These are phyloP conservation scores for Clitocybe nebularis DNA, from an alignment of 1,284 basidiomycete species.

Conservation along the genomic window DNA sequence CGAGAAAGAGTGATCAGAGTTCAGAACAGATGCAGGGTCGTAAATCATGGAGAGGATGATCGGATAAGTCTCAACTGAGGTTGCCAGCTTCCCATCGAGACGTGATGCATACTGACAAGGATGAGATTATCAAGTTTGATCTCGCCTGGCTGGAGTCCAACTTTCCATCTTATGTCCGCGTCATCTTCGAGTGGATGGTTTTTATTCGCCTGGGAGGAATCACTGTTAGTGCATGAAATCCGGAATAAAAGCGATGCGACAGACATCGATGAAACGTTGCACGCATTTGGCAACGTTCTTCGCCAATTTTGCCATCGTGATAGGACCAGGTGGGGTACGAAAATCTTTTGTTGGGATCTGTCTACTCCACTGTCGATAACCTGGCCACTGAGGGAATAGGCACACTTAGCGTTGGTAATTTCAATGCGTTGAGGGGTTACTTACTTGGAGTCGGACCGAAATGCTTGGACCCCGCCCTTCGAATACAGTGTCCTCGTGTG, in stretches of 20 bases:
- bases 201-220: slow-evolving; percentile 42
- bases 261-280: slow-evolving; percentile 49
- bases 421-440: slow-evolving; percentile 10
- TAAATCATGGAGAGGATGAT: slow-evolving; percentile 12
- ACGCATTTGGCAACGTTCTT: slow-evolving; percentile 68
- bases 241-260: slow-evolving; percentile 13
- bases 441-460: slow-evolving; percentile 68
- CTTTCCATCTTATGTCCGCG: slow-evolving; percentile 51
- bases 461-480: slow-evolving; percentile 69
- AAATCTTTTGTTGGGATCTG: slow-evolving; percentile 79
- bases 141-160: slow-evolving; percentile 42
- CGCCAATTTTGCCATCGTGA: slow-evolving; percentile 61
- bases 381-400: slow-evolving; percentile 56
- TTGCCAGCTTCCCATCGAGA: slow-evolving; percentile 76
- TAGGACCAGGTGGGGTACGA: slow-evolving; percentile 66
- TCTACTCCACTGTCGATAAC: slow-evolving; percentile 69
- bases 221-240: neutral
- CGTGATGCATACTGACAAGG: slow-evolving; percentile 73
- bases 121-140: slow-evolving; percentile 63
- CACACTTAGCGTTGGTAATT: slow-evolving; percentile 12
- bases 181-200: slow-evolving; percentile 53
- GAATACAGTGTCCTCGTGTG: slow-evolving; percentile 62
- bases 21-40: neutral
- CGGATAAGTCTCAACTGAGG: slow-evolving; percentile 60
- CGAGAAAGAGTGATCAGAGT: neutral